Evolutionary conservation across 352 stramenopile species (phyloP).

Genomic region (Phytophthora multivora): DNA sequence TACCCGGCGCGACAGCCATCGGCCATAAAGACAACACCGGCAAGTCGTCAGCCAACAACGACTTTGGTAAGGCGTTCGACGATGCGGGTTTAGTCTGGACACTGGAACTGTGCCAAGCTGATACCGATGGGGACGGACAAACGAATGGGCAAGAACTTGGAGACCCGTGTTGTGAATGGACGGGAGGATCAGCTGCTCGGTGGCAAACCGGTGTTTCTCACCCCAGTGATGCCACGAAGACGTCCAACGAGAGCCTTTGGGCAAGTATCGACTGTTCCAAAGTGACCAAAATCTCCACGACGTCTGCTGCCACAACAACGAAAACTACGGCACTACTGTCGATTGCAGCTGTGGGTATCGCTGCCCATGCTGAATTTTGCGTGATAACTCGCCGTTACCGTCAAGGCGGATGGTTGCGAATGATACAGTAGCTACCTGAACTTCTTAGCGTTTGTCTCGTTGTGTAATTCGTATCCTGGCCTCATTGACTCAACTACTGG

Average conservation of each 20-base stretch:
- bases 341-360: conserved; percentile 6
- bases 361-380: conserved; percentile 12
- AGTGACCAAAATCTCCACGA: conserved; percentile 13
- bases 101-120: conserved; percentile 31
- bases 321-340: not conserved
- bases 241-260: conserved; percentile 30
- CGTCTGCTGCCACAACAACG: conserved; percentile 12
- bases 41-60: conserved; percentile 6
- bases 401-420: not conserved
- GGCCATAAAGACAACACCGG: conserved; percentile 38
- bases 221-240: conserved; percentile 31
- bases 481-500: not conserved
- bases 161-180: conserved; percentile 55
- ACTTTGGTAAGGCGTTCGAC: conserved; percentile 20
- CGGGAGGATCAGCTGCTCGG: not conserved
- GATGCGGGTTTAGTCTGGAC: conserved; percentile 13
- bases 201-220: conserved; percentile 36
- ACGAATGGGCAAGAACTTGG: conserved; percentile 68
- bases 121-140: conserved; percentile 53
- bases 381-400: not conserved
- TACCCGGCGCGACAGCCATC: conserved; percentile 30
- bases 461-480: not conserved
- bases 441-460: not conserved
- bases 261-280: conserved; percentile 31
- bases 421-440: too few relatives aligned